These are phyloP conservation scores for Euryodendron excelsum DNA, from an alignment of 148 eudicot genomes.

Conservation along the genomic window DNA sequence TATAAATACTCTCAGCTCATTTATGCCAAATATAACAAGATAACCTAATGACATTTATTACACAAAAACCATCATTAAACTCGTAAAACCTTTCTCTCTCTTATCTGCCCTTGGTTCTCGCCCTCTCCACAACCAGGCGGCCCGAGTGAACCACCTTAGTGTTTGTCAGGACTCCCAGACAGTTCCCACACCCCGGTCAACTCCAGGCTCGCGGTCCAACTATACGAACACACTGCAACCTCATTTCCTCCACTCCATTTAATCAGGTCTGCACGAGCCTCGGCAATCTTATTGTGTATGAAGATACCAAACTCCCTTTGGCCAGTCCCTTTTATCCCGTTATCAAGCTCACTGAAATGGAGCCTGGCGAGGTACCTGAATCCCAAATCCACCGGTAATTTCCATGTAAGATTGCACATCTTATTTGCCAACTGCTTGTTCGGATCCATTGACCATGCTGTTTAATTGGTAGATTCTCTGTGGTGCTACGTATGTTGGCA, in stretches of 20 bases:
- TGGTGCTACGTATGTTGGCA: constrained; percentile 22
- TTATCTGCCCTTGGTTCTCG: no score
- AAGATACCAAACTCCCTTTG: constrained; percentile 20
- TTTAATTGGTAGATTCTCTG: constrained; percentile 17
- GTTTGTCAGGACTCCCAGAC: no score
- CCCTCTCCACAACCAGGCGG: no score
- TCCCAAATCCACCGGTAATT: constrained; percentile 34
- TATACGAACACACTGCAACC: constrained; percentile 9
- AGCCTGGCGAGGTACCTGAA: constrained; percentile 18
- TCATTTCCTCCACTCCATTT: background rate
- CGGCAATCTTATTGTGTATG: constrained; percentile 20
- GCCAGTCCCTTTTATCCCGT: background rate
- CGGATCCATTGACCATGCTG: constrained; percentile 8
- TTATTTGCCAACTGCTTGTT: background rate
- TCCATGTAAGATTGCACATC: constrained; percentile 26
- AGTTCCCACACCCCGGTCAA: no score
- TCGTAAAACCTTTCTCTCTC: no score
- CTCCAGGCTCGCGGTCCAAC: no score
- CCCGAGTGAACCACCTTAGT: no score
- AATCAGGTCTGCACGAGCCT: constrained; percentile 12
- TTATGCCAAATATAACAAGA: no score
- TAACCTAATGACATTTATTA: no score
- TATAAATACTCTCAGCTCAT: no score
- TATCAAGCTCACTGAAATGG: constrained; percentile 29
- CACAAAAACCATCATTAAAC: no score